Conservation (phyloP, 1,284 basidiomycete genomes). For the Fomitopsis schrenkii region DNA sequence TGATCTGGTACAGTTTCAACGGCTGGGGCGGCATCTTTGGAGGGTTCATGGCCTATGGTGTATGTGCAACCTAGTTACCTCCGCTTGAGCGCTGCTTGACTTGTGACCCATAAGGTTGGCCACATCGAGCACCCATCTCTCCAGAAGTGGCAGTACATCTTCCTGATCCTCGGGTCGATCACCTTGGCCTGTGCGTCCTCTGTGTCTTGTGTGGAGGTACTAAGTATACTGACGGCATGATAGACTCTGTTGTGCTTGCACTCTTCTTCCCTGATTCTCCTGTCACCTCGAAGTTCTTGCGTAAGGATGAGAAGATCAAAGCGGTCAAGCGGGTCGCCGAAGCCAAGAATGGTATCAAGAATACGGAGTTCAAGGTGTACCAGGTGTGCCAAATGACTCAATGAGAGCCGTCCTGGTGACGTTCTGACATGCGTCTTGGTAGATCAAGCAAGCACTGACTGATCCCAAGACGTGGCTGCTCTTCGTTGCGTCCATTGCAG, state of each 20-base stretch:
- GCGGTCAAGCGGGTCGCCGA: conserved; percentile 70
- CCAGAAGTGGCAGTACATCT: conserved; percentile 19
- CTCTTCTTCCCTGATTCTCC: conserved; percentile 72
- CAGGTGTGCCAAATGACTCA: conserved; percentile 38
- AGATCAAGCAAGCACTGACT: conserved; percentile 60
- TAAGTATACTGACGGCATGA: not conserved
- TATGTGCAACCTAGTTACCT: not conserved
- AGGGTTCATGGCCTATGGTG: conserved; percentile 17
- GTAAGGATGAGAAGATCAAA: conserved; percentile 49
- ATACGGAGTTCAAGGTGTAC: conserved; percentile 70
- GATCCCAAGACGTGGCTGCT: conserved; percentile 76
- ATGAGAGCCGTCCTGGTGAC: not conserved
- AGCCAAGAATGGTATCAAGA: conserved; percentile 72
- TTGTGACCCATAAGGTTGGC: conserved; percentile 8
- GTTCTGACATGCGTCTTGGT: conserved; percentile 13
- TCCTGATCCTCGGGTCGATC: conserved; percentile 16
- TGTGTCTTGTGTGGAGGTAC: not conserved
- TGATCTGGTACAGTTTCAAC: conserved; percentile 21
- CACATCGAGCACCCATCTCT: conserved; percentile 13
- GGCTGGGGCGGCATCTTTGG: conserved; percentile 20
- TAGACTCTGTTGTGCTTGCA: conserved; percentile 28
- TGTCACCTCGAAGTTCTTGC: conserved; percentile 66
- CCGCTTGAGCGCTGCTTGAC: not conserved
- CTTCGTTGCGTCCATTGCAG: conserved; percentile 37
- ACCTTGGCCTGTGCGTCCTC: conserved; percentile 12